Evolutionary conservation across 495 filamentous ascomycete genomes (phyloP), one percentile per base, ranked within the genome.

Genomic region (Talaromyces wortmannii): DNA sequence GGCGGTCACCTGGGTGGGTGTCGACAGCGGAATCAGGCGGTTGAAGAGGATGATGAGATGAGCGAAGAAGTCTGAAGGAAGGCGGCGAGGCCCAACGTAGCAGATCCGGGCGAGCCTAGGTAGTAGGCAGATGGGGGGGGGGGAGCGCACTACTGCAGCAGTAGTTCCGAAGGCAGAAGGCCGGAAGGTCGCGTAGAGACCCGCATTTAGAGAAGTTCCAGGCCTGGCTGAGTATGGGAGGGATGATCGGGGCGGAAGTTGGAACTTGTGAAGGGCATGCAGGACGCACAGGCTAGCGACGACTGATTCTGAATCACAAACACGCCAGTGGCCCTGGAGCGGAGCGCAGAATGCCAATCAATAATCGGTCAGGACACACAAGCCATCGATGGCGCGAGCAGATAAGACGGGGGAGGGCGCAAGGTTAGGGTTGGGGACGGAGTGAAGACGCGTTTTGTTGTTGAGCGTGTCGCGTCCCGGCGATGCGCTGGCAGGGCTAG

Each of bases 361-460:
- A 23, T 23, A 23, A 23, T 23, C 23, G 23, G 23, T 1, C 23
- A 23, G 23, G 4, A 4, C 23, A 23, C 23, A 23, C n/a, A n/a
- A 43, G 49, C 32, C 43, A 59, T 42, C 44, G 50, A 56, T 31
- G 42, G 42, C 46, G 52, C 57, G 58, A 52, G 43, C 29, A 52
- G 40, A 18, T 44, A 50, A 49, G 57, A 59, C 48, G 45, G 61
- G 57, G 56, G 55, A 63, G 47, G 43, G 56, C 31, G 40, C 15
- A 30, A 23, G n/a, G 23, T n/a, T 11, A 51, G n/a, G n/a, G 48
- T n/a, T 16, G 40, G 48, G n/a, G 17, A 40, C 48, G 48, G 23
- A 23, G 23, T 4, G 23, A 23, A 23, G 23, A 51, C 48, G 48
- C 48, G 48, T 51, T 51, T 23, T 23, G 48, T 51, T 51, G 48